Conservation (phyloP, 306 rosid genomes). For the Gastrolobium villosum region DNA sequence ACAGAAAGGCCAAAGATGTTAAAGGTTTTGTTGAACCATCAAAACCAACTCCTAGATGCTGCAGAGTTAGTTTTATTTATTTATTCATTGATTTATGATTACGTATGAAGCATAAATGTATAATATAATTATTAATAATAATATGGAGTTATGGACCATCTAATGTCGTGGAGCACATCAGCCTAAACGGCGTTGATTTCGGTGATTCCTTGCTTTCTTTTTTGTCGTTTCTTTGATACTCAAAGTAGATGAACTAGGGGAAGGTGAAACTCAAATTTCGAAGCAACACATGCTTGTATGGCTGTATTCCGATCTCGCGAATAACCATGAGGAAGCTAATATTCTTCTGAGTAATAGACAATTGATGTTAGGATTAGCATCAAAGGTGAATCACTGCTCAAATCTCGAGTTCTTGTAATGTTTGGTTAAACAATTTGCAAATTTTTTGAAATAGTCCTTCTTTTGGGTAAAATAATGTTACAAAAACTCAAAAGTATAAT, state of each 20-base stretch:
- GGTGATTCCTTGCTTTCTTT: constrained; percentile 88
- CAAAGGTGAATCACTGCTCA: constrained; percentile 48
- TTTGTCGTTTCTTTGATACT: constrained; percentile 89
- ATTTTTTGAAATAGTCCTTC: no score
- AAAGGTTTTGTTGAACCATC: constrained; percentile 34
- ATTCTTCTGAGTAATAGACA: constrained; percentile 57
- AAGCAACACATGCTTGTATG: constrained; percentile 85
- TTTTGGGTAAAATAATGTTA: background rate
- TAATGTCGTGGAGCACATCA: constrained; percentile 77
- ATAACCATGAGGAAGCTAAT: constrained; percentile 61
- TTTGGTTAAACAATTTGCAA: constrained; percentile 33
- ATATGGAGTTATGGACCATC: constrained; percentile 43
- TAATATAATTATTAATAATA: background rate
- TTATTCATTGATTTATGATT: background rate
- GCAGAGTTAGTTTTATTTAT: background rate
- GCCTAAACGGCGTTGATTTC: constrained; percentile 98
- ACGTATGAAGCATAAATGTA: background rate
- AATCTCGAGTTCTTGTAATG: constrained; percentile 49
- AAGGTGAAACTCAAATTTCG: constrained; percentile 65
- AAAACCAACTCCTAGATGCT: constrained; percentile 40
- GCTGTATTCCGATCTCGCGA: constrained; percentile 72
- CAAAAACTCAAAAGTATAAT: background rate
- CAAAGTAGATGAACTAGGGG: constrained; percentile 62
- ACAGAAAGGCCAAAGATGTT: constrained; percentile 42
- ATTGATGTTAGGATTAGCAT: constrained; percentile 41